These are phyloP conservation scores for Adansonia rubrostipa DNA, from an alignment of 441 rosid species.

Conservation along the genomic window DNA sequence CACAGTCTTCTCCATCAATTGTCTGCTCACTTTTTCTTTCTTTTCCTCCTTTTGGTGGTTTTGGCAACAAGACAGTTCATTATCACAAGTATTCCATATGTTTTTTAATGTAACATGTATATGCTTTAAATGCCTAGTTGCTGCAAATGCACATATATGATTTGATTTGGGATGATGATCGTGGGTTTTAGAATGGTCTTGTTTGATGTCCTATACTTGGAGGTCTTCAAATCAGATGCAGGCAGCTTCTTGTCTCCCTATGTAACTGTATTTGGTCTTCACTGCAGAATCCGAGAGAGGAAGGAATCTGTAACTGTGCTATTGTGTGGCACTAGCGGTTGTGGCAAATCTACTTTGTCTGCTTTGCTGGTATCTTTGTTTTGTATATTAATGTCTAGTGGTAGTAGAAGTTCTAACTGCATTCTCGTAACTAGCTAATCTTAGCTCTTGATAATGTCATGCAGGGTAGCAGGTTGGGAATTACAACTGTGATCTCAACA, in stretches of 20 bases:
- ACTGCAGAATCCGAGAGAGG: slow-evolving; percentile 89
- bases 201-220: not conserved
- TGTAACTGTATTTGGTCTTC: slow-evolving; percentile 19
- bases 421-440: not conserved
- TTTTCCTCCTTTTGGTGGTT: not conserved
- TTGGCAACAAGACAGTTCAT: not conserved
- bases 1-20: not conserved
- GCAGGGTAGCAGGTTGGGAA: slow-evolving; percentile 91
- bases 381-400: slow-evolving; percentile 12
- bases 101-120: not conserved
- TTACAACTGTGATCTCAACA: slow-evolving; percentile 91
- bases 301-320: slow-evolving; percentile 94
- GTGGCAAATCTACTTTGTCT: slow-evolving; percentile 98
- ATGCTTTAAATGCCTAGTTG: not conserved
- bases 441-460: slow-evolving; percentile 25
- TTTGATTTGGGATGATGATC: not conserved
- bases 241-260: not conserved
- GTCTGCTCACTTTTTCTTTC: not conserved
- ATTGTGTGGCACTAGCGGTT: slow-evolving; percentile 98
- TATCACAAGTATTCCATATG: not conserved
- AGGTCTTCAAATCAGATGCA: slow-evolving; percentile 13
- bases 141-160: not conserved
- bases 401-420: not conserved
- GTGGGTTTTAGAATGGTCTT: not conserved
- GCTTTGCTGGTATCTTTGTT: slow-evolving; percentile 81